Conservation (phyloP, 2,329 filamentous ascomycete species). For the Hypoxylon sp. region DNA sequence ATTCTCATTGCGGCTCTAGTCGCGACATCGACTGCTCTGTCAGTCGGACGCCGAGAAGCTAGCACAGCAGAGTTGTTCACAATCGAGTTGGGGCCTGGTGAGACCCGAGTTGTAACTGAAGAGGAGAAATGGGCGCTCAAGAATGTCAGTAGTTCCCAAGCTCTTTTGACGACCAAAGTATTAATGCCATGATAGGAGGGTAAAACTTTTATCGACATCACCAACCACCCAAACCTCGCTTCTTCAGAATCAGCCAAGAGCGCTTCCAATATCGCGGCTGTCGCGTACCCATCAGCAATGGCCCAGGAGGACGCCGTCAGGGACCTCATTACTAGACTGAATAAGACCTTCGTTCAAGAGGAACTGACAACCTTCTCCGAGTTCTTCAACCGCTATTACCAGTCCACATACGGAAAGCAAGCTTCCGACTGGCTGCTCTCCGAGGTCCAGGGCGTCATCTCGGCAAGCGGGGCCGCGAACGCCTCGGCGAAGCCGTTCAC, state of each 20-base stretch:
- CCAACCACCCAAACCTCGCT: slow-evolving; percentile 70
- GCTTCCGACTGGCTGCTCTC: slow-evolving; percentile 80
- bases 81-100: slow-evolving; percentile 74
- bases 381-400: slow-evolving; percentile 77
- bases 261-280: slow-evolving; percentile 57
- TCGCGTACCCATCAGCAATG: slow-evolving; percentile 68
- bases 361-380: slow-evolving; percentile 75
- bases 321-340: slow-evolving; percentile 69
- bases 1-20: slow-evolving; percentile 44
- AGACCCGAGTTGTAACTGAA: slow-evolving; percentile 77
- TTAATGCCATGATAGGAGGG: slow-evolving; percentile 66
- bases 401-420: slow-evolving; percentile 73
- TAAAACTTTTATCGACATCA: slow-evolving; percentile 83
- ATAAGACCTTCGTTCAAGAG: slow-evolving; percentile 73
- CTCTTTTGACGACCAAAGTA: neutral
- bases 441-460: slow-evolving; percentile 73
- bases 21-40: slow-evolving; percentile 41
- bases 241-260: slow-evolving; percentile 50
- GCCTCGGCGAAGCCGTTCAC: slow-evolving; percentile 74
- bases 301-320: slow-evolving; percentile 68
- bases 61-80: slow-evolving; percentile 43
- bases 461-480: slow-evolving; percentile 69
- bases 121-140: slow-evolving; percentile 80
- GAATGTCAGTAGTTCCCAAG: slow-evolving; percentile 62
- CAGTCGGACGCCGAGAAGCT: slow-evolving; percentile 36